Base-by-base conservation (phyloP, 2,329 filamentous ascomycete genomes). In the Sordariomycetes sp. region DNA sequence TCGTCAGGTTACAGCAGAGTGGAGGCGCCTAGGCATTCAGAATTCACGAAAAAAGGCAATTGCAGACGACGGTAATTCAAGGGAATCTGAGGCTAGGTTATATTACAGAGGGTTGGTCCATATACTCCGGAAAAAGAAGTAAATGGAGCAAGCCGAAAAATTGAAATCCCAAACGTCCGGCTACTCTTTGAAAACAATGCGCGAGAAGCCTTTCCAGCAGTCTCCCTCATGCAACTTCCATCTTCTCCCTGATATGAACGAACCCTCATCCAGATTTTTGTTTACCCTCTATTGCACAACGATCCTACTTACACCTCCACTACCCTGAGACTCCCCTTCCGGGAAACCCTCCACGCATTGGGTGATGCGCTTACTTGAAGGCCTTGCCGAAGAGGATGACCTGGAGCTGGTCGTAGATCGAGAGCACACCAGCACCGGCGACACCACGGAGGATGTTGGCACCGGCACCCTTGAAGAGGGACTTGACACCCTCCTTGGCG, bases 361-460 rank as follows among this genome's bases (percentile, higher is more conserved):
- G 24, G 25, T 74, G 75, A 67, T 76, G 78, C 67, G 76, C 77
- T 65, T 77, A 76, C 72, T 95, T 96, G 92, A 92, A 99, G 84
- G 91, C 90, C 92, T 99, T 97, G 79, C 94, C 94, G 90, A 99
- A 99, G 79, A 99, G 80, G 78, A 99, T 80, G 77, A 99, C 86
- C 89, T 99, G 94, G 78, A 90, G 90, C 86, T 97, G 93, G 79
- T 99, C 94, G 83, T 99, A 99, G 90, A 99, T 97, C 79, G 94
- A 99, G 77, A 99, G 86, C 76, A 99, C 94, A 99, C 94, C 94
- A 83, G 94, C 94, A 90, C 94, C 95, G 75, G 94, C 94, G 75
- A 99, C 94, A 97, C 94, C 95, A 96, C 94, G 94, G 82, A 99
- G 94, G 75, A 99, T 99, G 90, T 99, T 99, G 87, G 94, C 94